These are phyloP conservation scores for Cyclaneusma minus DNA, from an alignment of 2,329 filamentous ascomycete genomes.

Conservation along the genomic window DNA sequence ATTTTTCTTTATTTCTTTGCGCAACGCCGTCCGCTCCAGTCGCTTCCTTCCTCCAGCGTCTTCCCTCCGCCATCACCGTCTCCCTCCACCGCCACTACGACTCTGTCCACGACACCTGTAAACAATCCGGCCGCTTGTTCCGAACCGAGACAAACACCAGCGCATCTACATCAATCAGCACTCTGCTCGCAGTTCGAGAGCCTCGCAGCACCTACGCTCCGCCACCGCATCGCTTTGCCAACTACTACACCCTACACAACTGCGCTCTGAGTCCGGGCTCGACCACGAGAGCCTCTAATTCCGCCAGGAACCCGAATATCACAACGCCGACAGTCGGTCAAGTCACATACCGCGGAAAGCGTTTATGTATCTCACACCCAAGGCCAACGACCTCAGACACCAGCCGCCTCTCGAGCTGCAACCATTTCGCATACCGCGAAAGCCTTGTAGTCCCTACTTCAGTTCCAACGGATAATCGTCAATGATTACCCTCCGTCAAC, in stretches of 20 bases:
- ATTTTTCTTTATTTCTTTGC: conserved; percentile 6
- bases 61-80: conserved; percentile 3
- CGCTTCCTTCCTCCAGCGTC: conserved; percentile 2
- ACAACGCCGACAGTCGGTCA: conserved; percentile 17
- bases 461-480: conserved; percentile 78
- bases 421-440: conserved; percentile 90
- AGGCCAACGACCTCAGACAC: conserved; percentile 83
- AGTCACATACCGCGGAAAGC: conserved; percentile 20
- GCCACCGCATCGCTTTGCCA: no score
- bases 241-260: no score
- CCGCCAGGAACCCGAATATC: no score
- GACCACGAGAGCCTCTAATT: conserved; percentile 9
- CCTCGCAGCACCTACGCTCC: no score
- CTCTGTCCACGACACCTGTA: conserved; percentile 2
- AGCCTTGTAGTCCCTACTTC: conserved; percentile 79
- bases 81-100: conserved; percentile 3
- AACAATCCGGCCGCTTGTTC: no score
- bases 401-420: conserved; percentile 89
- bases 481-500: conserved; percentile 7
- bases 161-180: no score
- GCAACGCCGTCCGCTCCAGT: conserved; percentile 3
- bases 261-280: conserved; percentile 8
- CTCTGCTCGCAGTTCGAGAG: no score
- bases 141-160: no score
- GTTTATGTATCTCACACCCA: conserved; percentile 27